Percentiles rank a stretch among this genome's conserved stretches.
These are phyloP conservation scores for Vitis cinerea DNA, from an alignment of 164 flowering plant species.

Conservation along the genomic window DNA sequence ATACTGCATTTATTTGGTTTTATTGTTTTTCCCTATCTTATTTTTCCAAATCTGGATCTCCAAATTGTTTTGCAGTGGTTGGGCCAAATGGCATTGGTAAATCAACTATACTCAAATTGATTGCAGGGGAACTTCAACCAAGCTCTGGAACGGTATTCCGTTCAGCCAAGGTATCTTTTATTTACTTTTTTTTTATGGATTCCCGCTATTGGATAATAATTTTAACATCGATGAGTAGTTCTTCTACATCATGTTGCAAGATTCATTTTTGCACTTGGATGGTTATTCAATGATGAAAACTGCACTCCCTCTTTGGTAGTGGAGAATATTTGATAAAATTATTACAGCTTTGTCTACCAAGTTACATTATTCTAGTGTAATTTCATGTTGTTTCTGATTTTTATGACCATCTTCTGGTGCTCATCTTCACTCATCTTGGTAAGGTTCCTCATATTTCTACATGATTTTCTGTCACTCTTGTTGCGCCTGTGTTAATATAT, in stretches of 20 bases:
- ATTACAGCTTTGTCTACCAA: too few species aligned
- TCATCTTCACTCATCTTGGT: too few species aligned
- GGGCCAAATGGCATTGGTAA: constrained; percentile 99
- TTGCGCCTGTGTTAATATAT: too few species aligned
- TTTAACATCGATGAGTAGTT: not conserved
- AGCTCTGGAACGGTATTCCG: constrained; percentile 97
- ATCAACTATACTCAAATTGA: constrained; percentile 92
- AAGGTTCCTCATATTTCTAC: too few species aligned
- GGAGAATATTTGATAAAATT: too few species aligned
- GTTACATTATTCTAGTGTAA: too few species aligned
- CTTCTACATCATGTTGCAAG: not conserved
- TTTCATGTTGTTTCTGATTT: too few species aligned
- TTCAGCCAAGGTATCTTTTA: constrained; percentile 79
- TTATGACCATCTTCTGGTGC: too few species aligned
- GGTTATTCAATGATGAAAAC: not conserved
- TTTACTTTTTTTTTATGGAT: not conserved
- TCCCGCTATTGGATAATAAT: not conserved
- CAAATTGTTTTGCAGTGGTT: constrained; percentile 65
- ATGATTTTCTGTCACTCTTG: too few species aligned
- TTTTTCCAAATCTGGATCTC: not conserved
- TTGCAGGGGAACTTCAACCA: constrained; percentile 96
- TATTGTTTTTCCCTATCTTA: not conserved
- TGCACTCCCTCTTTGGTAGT: too few species aligned
- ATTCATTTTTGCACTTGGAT: not conserved
- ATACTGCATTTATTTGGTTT: not conserved